Evolutionary conservation across 192 early-diverging fungal genomes (phyloP), one percentile per base, ranked within the genome.

Genomic region (Lobosporangium transversale): DNA sequence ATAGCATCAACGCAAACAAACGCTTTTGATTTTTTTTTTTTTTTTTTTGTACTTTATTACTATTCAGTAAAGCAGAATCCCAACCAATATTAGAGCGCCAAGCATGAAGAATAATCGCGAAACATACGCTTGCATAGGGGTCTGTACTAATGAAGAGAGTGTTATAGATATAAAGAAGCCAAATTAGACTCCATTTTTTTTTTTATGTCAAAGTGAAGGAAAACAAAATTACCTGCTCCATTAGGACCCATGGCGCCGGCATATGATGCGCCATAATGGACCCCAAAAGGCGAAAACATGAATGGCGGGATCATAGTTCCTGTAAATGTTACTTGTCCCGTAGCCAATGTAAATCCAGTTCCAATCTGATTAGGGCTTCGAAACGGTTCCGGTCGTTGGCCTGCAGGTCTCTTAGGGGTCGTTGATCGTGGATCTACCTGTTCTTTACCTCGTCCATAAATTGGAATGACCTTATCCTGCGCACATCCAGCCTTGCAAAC

Each of bases 401-500:
- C 93, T 14, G 89, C 83, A n/a, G 93, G 93, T 23, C 93, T 85
- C 29, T 83, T 89, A 30, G 92, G 92, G 30, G 91, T 85, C 18
- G 70, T 69, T 11, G 80, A 70, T 50, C 87, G 86, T 55, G 93
- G 93, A 60, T 94, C 93, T 58, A 87, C 86, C 49, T 87, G 86
- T 61, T 93, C 89, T 63, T 86, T 87, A 29, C 93, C 93, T 31
- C 93, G 87, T 23, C 91, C 91, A 61, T 94, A 94, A 31, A 94
- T 85, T 0, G 93, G 93, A 60, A 94, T 93, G 23, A 94, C 91
- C 63, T 94, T 93, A 37, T 93, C 91, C 62, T 89, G 88, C 21
- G 89, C 90, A 76, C 91, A 93, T 35, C 93, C 93, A 2, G 91
- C 93, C 73, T 94, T 94, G 61, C 93, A 94, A 17, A 94, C 91